These are phyloP conservation scores for Acer yangbiense DNA, from an alignment of 345 rosid species.

Conservation along the genomic window DNA sequence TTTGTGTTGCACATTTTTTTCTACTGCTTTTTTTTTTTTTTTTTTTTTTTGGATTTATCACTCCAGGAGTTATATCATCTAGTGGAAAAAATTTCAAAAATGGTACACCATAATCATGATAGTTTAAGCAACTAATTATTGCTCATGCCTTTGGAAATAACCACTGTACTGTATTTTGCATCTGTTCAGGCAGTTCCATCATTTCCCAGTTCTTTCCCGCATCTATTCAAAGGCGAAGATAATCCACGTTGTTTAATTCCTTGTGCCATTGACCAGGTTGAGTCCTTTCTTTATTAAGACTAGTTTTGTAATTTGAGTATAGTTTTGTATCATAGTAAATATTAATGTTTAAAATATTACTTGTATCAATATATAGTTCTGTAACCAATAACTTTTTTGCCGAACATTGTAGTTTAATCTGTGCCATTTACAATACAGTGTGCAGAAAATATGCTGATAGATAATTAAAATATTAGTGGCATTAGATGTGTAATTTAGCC, in stretches of 20 bases:
- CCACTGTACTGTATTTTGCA: conserved; percentile 2
- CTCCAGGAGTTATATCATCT: background rate
- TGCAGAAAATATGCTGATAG: background rate
- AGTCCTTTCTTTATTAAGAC: conserved; percentile 6
- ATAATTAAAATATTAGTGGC: background rate
- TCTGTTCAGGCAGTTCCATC: conserved; percentile 87
- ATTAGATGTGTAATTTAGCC: background rate
- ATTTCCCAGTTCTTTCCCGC: conserved; percentile 91
- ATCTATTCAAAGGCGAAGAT: conserved; percentile 72
- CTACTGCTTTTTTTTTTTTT: background rate
- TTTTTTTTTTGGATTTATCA: background rate
- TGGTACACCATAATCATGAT: background rate
- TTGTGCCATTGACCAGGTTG: conserved; percentile 95
- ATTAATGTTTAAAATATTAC: background rate
- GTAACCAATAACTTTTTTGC: background rate
- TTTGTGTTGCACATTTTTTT: background rate
- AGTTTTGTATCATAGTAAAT: background rate
- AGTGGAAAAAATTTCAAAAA: background rate
- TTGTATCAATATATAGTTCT: background rate
- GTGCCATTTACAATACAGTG: background rate
- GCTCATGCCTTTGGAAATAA: background rate
- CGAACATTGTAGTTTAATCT: background rate
- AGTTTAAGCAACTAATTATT: conserved; percentile 2
- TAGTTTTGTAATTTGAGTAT: conserved; percentile 1
- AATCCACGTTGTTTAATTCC: conserved; percentile 89